phyloP scores from a whole-genome alignment of 1,284 basidiomycete species.

The Termitomyces sp. region DNA sequence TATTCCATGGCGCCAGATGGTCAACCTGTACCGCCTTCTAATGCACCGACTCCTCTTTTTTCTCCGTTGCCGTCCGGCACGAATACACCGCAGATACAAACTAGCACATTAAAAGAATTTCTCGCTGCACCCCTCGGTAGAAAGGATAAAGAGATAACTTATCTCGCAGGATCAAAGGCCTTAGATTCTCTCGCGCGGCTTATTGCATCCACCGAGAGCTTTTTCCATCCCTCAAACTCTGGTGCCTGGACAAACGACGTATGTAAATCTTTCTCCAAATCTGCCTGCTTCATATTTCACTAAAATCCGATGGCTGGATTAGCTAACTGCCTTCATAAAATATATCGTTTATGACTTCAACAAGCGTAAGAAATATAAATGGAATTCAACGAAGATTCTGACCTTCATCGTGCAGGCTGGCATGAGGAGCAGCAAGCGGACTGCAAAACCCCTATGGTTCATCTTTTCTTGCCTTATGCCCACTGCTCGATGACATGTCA shows the following conservation, averaged over 20 bases:
- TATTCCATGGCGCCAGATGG: slow-evolving; percentile 87
- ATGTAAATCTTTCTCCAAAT: slow-evolving; percentile 15
- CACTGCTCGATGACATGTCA: slow-evolving; percentile 5
- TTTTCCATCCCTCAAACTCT: slow-evolving; percentile 80
- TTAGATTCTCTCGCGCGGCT: slow-evolving; percentile 81
- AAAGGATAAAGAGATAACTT: slow-evolving; percentile 44
- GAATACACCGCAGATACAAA: slow-evolving; percentile 50
- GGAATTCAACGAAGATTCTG: background rate
- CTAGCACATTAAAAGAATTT: slow-evolving; percentile 49
- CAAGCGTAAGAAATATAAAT: slow-evolving; percentile 47
- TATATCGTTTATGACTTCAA: slow-evolving; percentile 86
- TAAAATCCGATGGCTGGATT: slow-evolving; percentile 9
- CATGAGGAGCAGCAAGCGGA: slow-evolving; percentile 75
- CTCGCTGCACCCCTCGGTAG: slow-evolving; percentile 55
- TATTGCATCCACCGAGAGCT: slow-evolving; percentile 85
- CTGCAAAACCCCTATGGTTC: slow-evolving; percentile 77
- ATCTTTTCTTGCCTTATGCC: slow-evolving; percentile 11
- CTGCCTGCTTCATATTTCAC: background rate
- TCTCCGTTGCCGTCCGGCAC: slow-evolving; percentile 61
- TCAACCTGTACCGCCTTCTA: slow-evolving; percentile 47
- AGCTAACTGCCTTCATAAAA: slow-evolving; percentile 82
- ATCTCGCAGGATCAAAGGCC: slow-evolving; percentile 82
- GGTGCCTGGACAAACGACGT: slow-evolving; percentile 69
- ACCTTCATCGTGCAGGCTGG: slow-evolving; percentile 48
- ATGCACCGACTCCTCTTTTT: slow-evolving; percentile 54